Base-by-base conservation (phyloP, 192 early-diverging fungal species). In the Coemansia sp. region DNA sequence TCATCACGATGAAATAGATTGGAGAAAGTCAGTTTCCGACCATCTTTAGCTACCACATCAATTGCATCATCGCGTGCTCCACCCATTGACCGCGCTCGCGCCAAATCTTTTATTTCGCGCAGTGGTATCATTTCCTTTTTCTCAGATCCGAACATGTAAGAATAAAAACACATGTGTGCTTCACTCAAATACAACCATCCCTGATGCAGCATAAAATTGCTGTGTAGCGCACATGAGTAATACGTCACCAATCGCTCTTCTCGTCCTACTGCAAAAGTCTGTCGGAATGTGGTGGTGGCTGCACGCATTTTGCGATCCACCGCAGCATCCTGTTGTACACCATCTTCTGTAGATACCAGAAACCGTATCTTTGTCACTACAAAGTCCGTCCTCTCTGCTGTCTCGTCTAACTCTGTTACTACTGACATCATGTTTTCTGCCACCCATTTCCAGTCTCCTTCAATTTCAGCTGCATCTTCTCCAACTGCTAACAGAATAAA, bases 141-240 rank as follows among this genome's bases (percentile, higher is more conserved):
- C 72, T 99, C 97, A 5, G 88, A 85, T 2, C 94, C 95, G 39
- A 99, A 86, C 46, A 98, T 81, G 63, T 94, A 95, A 21, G 95
- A 94, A 78, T 99, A 94, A 71, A 98, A 99, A 84, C 92, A 93
- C 24, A 96, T 71, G 72, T 94, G 91, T 64, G 95, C 92, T 69
- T 94, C 88, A 56, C 92, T 94, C 50, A 99, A 87, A 68, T 99
- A 99, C 76, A 99, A 79, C 97, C 97, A 99, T 0, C 97, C 97
- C 78, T 99, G 97, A 72, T 90, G 91, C 54, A 90, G 84, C 70
- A 95, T 87, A 65, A 86, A 76, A 54, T 84, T 86, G 24, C 85
- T 84, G 54, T 93, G 87, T 64, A 94, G 94, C 3, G 93, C 89
- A 66, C 94, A 95, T 10, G 95, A 93, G 80, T 99, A 99, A 75